These are phyloP conservation scores for Prunus yedoensis DNA, from an alignment of 331 rosid genomes.

Conservation along the genomic window DNA sequence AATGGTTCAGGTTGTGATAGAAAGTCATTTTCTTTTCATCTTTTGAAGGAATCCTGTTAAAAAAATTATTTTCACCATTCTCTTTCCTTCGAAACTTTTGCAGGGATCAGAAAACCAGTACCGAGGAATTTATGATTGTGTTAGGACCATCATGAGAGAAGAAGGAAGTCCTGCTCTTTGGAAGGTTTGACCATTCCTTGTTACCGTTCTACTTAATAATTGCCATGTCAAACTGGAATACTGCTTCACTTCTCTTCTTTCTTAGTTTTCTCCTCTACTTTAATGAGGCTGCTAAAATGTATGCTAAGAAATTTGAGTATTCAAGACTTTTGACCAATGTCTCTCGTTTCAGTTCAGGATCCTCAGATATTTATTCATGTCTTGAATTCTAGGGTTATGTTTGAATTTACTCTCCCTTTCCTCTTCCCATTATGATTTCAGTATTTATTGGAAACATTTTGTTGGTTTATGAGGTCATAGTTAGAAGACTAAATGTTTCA, in stretches of 20 bases:
- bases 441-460: background rate
- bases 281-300: background rate
- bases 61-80: background rate
- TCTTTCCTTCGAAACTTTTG: background rate
- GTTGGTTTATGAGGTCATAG: background rate
- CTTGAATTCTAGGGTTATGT: background rate
- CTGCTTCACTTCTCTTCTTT: background rate
- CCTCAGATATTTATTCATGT: background rate
- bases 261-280: background rate
- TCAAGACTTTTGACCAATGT: background rate
- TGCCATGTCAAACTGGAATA: background rate
- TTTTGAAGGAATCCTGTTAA: background rate
- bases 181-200: constrained; percentile 44
- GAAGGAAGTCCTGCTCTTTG: constrained; percentile 68
- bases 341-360: background rate
- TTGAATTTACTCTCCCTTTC: background rate
- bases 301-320: background rate
- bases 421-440: background rate
- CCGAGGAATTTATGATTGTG: constrained; percentile 68
- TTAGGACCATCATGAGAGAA: constrained; percentile 64
- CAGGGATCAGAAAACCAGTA: constrained; percentile 73
- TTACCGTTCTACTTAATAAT: background rate
- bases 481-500: background rate
- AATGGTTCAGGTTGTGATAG: constrained; percentile 55
- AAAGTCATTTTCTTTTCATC: background rate